Evolutionary conservation across 2,329 filamentous ascomycete genomes (phyloP).

Genomic region (Pseudogymnoascus sp.): DNA sequence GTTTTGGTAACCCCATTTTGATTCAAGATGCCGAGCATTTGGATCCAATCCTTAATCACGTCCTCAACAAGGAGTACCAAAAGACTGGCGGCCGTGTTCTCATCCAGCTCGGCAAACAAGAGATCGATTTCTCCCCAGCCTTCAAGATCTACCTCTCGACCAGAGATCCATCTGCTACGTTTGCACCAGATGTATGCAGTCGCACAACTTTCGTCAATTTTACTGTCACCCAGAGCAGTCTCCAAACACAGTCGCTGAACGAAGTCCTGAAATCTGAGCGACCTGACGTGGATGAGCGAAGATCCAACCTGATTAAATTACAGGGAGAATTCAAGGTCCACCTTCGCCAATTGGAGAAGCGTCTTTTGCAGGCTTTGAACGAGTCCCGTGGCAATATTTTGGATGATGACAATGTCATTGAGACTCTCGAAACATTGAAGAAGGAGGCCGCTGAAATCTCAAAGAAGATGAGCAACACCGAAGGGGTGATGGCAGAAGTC

Average conservation of each 20-base stretch:
- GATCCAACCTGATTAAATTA: constrained; percentile 95
- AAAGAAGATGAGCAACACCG: constrained; percentile 90
- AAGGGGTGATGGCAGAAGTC: constrained; percentile 96
- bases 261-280: constrained; percentile 96
- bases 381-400: constrained; percentile 96
- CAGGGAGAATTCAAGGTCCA: constrained; percentile 99
- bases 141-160: constrained; percentile 96
- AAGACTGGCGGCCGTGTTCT: constrained; percentile 96
- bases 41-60: constrained; percentile 94
- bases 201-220: constrained; percentile 99
- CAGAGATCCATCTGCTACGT: constrained; percentile 88
- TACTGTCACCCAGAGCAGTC: constrained; percentile 95
- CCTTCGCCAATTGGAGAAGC: constrained; percentile 89
- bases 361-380: constrained; percentile 87
- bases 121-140: constrained; percentile 96
- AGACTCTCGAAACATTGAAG: constrained; percentile 95
- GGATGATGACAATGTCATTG: constrained; percentile 96
- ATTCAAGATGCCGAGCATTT: constrained; percentile 98
- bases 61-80: constrained; percentile 99
- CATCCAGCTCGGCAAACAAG: constrained; percentile 96
- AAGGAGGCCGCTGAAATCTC: constrained; percentile 96
- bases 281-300: constrained; percentile 91
- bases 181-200: constrained; percentile 95
- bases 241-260: constrained; percentile 95
- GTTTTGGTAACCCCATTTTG: constrained; percentile 96